Evolutionary conservation across 768 basidiomycete species (phyloP).

Genomic region (Collybia sp.): DNA sequence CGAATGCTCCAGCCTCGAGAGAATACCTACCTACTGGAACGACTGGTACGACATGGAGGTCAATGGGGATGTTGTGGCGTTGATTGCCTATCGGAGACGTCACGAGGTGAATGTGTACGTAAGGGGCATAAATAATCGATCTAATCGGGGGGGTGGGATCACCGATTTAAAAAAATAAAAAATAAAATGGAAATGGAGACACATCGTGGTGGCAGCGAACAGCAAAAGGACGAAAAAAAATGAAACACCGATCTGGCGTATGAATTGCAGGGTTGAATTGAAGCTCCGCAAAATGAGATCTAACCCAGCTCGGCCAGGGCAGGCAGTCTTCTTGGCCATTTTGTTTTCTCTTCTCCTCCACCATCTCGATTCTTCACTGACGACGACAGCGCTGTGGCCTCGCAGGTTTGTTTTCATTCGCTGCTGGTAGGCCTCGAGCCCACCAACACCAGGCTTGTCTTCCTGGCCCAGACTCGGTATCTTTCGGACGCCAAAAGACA

Average conservation of each 20-base stretch:
- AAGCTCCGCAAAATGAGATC: slow-evolving; percentile 30
- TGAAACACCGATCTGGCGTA: slow-evolving; percentile 22
- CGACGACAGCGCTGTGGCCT: no score
- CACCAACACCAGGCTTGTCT: no score
- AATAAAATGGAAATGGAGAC: neutral
- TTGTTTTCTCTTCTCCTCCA: slow-evolving; percentile 12
- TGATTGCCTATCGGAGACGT: neutral
- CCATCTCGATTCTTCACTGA: slow-evolving; percentile 13
- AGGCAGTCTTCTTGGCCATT: slow-evolving; percentile 9
- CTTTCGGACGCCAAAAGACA: no score
- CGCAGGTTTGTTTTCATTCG: no score
- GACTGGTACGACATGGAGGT: no score
- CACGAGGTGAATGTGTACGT: neutral
- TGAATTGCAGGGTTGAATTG: slow-evolving; percentile 13
- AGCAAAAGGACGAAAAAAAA: slow-evolving; percentile 4
- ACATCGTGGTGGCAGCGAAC: neutral
- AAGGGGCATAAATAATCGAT: slow-evolving; percentile 10
- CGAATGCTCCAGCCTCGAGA: no score
- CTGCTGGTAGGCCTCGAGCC: no score
- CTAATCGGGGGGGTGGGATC: slow-evolving; percentile 6
- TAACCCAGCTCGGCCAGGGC: slow-evolving; percentile 15
- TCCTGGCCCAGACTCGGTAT: no score
- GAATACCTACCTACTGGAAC: no score
- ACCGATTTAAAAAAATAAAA: neutral
- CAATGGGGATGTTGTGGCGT: no score